These are phyloP conservation scores for Globisporangium camurandrum DNA, from an alignment of 352 stramenopile genomes.

Conservation along the genomic window DNA sequence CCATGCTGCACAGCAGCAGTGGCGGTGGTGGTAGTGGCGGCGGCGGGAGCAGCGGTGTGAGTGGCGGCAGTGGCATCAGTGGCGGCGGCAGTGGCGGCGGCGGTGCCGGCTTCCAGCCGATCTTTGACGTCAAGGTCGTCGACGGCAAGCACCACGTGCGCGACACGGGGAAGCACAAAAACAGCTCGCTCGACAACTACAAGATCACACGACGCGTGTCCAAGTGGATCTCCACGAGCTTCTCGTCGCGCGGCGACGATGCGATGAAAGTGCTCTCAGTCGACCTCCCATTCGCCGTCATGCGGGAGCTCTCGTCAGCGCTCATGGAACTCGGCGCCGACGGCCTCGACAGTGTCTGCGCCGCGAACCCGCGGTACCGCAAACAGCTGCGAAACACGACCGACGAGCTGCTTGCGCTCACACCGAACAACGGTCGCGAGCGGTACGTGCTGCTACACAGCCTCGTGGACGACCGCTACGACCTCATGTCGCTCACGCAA, in stretches of 20 bases:
- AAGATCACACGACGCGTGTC: constrained; percentile 78
- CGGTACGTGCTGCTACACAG: constrained; percentile 80
- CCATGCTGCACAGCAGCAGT: constrained; percentile 2
- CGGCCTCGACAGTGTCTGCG: constrained; percentile 48
- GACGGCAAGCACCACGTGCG: constrained; percentile 52
- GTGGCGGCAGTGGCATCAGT: constrained; percentile 19
- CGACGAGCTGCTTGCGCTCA: constrained; percentile 61
- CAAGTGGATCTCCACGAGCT: constrained; percentile 82
- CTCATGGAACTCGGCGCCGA: constrained; percentile 63
- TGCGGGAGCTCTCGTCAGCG: constrained; percentile 74
- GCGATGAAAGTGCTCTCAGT: constrained; percentile 81
- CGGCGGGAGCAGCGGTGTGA: background rate
- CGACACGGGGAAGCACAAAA: constrained; percentile 63
- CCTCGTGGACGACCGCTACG: constrained; percentile 79
- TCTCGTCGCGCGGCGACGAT: constrained; percentile 61
- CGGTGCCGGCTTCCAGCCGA: constrained; percentile 30
- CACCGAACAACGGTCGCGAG: constrained; percentile 45
- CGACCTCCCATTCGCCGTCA: constrained; percentile 67
- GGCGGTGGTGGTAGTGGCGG: constrained; percentile 5
- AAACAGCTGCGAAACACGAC: constrained; percentile 79
- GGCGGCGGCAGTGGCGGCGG: constrained; percentile 12
- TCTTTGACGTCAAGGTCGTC: constrained; percentile 74
- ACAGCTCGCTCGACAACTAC: constrained; percentile 57
- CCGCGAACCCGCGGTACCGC: constrained; percentile 61
- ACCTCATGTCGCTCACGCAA: constrained; percentile 74